Percentiles rank a stretch among this genome's conserved stretches.
Conservation (phyloP, 495 filamentous ascomycete genomes). For the Penicillium manginii region DNA sequence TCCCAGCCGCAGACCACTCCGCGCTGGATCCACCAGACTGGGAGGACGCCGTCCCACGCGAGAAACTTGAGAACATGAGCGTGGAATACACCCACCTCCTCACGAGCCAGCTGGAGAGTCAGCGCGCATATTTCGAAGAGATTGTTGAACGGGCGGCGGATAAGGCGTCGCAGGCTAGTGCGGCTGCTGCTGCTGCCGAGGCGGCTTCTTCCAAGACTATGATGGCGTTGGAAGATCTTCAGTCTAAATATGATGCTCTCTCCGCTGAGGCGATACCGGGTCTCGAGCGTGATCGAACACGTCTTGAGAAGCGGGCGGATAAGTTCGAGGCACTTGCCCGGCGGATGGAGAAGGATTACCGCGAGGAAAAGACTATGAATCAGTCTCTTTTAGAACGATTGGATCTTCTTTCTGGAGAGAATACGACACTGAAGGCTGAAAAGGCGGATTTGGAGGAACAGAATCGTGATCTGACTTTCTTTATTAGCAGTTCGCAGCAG, state of each 20-base stretch:
- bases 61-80: constrained; percentile 90
- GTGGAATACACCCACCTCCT: constrained; percentile 94
- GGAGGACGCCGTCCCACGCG: constrained; percentile 77
- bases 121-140: constrained; percentile 93
- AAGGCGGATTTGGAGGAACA: constrained; percentile 73
- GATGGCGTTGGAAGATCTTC: constrained; percentile 55
- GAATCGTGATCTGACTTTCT: constrained; percentile 90
- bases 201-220: constrained; percentile 55
- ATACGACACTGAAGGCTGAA: constrained; percentile 57
- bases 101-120: constrained; percentile 86
- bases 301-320: constrained; percentile 66
- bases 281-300: constrained; percentile 71
- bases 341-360: constrained; percentile 72
- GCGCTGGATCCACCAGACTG: constrained; percentile 49
- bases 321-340: constrained; percentile 77
- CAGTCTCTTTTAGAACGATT: constrained; percentile 78
- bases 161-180: constrained; percentile 78
- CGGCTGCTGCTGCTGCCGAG: constrained; percentile 65
- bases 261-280: constrained; percentile 60
- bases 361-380: constrained; percentile 87
- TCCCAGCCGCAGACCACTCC: constrained; percentile 60
- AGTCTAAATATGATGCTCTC: constrained; percentile 58
- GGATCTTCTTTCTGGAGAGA: constrained; percentile 62
- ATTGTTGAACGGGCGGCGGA: constrained; percentile 88
- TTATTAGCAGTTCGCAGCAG: constrained; percentile 82